Evolutionary conservation across 164 flowering plant genomes (phyloP).

Genomic region (Umbilicus rupestris): DNA sequence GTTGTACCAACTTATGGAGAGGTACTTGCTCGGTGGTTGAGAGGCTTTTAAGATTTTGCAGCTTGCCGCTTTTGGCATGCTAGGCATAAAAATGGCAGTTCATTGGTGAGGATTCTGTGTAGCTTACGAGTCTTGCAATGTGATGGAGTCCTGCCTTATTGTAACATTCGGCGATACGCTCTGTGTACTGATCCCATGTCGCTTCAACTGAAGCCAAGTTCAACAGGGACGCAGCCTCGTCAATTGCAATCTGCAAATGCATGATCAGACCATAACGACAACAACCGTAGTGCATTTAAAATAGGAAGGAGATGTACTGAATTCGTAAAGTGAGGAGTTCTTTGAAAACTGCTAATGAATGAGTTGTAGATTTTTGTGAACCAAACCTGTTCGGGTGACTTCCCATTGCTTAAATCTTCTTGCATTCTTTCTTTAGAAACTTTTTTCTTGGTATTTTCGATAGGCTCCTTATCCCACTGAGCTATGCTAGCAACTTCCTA

Average conservation of each 20-base stretch:
- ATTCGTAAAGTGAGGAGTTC: neutral
- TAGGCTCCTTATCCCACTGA: slow-evolving; percentile 86
- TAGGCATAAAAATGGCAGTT: neutral
- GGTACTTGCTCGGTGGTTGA: too few species aligned
- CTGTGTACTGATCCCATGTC: slow-evolving; percentile 54
- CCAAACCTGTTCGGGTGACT: slow-evolving; percentile 67
- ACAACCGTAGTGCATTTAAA: neutral
- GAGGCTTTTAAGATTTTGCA: too few species aligned
- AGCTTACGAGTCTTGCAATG: slow-evolving; percentile 50
- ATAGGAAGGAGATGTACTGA: neutral
- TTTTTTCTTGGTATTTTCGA: slow-evolving; percentile 62
- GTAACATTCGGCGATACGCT: slow-evolving; percentile 63
- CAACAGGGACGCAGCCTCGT: slow-evolving; percentile 83
- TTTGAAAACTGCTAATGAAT: neutral
- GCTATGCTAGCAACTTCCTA: slow-evolving; percentile 86
- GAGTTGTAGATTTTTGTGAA: neutral
- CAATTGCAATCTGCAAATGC: slow-evolving; percentile 56
- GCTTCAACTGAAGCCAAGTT: slow-evolving; percentile 86
- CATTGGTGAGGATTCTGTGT: slow-evolving; percentile 26
- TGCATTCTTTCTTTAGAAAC: slow-evolving; percentile 66
- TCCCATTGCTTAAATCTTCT: slow-evolving; percentile 75
- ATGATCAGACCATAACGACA: neutral
- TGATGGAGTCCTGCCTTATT: slow-evolving; percentile 62
- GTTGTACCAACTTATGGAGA: too few species aligned
- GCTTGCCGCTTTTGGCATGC: too few species aligned